Percentiles rank a stretch among this genome's conserved stretches.
Evolutionary conservation across 768 basidiomycete species (phyloP).

Genomic region (Pulveroboletus sp.): DNA sequence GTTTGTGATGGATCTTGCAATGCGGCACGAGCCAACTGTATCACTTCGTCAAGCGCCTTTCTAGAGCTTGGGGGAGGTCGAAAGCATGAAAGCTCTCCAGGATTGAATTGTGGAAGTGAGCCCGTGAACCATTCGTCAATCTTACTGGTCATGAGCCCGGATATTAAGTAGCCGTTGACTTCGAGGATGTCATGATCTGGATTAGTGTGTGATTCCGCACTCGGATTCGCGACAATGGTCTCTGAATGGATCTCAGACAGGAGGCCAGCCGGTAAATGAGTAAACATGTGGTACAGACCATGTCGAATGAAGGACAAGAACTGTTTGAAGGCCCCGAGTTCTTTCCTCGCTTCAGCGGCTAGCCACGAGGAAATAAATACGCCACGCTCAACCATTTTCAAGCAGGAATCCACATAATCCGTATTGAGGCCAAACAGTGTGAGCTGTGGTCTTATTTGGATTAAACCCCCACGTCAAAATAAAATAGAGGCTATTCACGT

Average conservation of each 20-base stretch:
- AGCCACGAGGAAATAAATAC: slow-evolving; percentile 68
- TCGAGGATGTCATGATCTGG: slow-evolving; percentile 68
- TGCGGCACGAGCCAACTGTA: slow-evolving; percentile 47
- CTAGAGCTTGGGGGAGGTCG: slow-evolving; percentile 17
- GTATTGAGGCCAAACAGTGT: slow-evolving; percentile 48
- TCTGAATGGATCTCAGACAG: slow-evolving; percentile 31
- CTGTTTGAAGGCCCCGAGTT: slow-evolving; percentile 68
- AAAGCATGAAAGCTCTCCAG: slow-evolving; percentile 28
- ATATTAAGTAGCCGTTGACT: slow-evolving; percentile 74
- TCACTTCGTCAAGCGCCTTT: slow-evolving; percentile 31
- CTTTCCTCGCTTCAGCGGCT: slow-evolving; percentile 58
- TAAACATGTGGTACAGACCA: slow-evolving; percentile 42
- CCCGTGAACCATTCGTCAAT: slow-evolving; percentile 82
- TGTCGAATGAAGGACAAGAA: slow-evolving; percentile 75
- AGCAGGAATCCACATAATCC: slow-evolving; percentile 47
- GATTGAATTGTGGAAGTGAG: slow-evolving; percentile 35
- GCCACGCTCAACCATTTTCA: slow-evolving; percentile 49
- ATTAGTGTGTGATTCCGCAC: slow-evolving; percentile 44
- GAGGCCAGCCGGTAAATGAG: slow-evolving; percentile 5
- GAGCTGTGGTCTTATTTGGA: slow-evolving; percentile 49
- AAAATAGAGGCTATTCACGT: slow-evolving; percentile 44
- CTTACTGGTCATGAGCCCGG: slow-evolving; percentile 59
- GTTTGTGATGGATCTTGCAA: slow-evolving; percentile 43
- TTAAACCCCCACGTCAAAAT: slow-evolving; percentile 5
- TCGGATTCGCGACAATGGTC: slow-evolving; percentile 47